phyloP scores from a whole-genome alignment of 768 basidiomycete species.

The Boletus sp. region DNA sequence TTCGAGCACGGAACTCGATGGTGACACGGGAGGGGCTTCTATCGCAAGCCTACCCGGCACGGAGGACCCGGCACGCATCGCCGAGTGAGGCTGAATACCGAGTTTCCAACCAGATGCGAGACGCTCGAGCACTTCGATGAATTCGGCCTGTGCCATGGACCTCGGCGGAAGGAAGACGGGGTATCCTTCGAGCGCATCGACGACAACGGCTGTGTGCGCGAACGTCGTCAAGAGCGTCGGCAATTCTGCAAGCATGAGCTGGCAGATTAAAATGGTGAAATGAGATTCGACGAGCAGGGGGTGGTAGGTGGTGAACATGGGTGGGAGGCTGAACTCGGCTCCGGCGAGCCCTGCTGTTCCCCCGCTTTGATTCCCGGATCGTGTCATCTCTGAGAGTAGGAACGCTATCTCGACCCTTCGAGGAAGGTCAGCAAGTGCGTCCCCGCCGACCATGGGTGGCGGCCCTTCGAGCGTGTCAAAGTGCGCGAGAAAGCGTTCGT shows the following conservation, averaged over 20 bases:
- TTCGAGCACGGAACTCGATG: constrained; percentile 22
- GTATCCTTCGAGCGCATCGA: constrained; percentile 84
- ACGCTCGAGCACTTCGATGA: constrained; percentile 79
- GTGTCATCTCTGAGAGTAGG: constrained; percentile 60
- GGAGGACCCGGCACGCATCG: constrained; percentile 23
- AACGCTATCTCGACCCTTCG: constrained; percentile 64
- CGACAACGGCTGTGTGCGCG: constrained; percentile 58
- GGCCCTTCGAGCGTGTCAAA: constrained; percentile 70
- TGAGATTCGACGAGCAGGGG: constrained; percentile 86
- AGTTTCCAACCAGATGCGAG: constrained; percentile 72
- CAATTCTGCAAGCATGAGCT: constrained; percentile 78
- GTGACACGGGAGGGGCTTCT: constrained; percentile 28
- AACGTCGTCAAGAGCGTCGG: constrained; percentile 59
- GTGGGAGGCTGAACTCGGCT: constrained; percentile 35
- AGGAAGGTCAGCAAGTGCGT: constrained; percentile 38
- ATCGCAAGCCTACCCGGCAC: constrained; percentile 45
- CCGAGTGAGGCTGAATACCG: constrained; percentile 59
- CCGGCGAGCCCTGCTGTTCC: constrained; percentile 38
- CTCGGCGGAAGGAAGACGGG: constrained; percentile 85
- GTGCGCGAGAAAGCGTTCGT: constrained; percentile 78
- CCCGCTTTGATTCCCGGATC: constrained; percentile 52
- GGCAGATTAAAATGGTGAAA: constrained; percentile 72
- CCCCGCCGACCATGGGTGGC: constrained; percentile 10
- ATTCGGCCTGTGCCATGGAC: constrained; percentile 89
- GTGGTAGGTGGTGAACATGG: constrained; percentile 86